Evolutionary conservation across 495 filamentous ascomycete species (phyloP).

Genomic region (Opeltia flavorubescens): DNA sequence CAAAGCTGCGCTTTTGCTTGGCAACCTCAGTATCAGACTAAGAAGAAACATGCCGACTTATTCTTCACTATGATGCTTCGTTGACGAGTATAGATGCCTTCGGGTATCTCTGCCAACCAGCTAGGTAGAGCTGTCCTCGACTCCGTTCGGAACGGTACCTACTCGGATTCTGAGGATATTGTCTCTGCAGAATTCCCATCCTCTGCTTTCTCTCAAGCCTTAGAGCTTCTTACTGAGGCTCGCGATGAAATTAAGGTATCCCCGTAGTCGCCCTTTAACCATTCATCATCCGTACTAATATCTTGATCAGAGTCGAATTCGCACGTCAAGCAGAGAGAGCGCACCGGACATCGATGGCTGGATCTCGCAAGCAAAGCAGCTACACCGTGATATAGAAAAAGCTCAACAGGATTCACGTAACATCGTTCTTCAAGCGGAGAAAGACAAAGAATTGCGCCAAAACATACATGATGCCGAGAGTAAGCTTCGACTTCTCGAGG

Average conservation of each 20-base stretch:
- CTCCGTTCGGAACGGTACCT: constrained; percentile 54
- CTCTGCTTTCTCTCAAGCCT: constrained; percentile 42
- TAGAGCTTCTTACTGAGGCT: constrained; percentile 49
- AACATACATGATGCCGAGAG: constrained; percentile 49
- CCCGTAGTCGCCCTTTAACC: not conserved
- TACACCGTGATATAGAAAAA: constrained; percentile 67
- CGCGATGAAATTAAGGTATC: constrained; percentile 56
- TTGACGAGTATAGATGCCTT: constrained; percentile 14
- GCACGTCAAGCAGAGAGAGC: constrained; percentile 53
- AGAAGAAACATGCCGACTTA: not conserved
- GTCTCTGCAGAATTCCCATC: constrained; percentile 48
- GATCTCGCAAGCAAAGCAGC: constrained; percentile 66
- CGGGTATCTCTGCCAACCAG: constrained; percentile 20
- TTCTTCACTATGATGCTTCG: not conserved
- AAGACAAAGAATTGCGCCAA: constrained; percentile 42
- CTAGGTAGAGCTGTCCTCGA: constrained; percentile 56
- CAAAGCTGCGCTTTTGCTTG: too few relatives aligned
- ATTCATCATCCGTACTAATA: not conserved
- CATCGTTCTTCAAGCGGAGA: constrained; percentile 59
- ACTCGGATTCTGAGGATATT: constrained; percentile 58
- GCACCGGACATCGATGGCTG: constrained; percentile 69
- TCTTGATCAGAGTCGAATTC: constrained; percentile 48
- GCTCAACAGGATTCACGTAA: constrained; percentile 57
- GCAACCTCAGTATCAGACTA: not conserved
- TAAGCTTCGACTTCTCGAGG: constrained; percentile 56